Evolutionary conservation across 495 filamentous ascomycete genomes (phyloP).

Genomic region (Pyrenula massariospora): DNA sequence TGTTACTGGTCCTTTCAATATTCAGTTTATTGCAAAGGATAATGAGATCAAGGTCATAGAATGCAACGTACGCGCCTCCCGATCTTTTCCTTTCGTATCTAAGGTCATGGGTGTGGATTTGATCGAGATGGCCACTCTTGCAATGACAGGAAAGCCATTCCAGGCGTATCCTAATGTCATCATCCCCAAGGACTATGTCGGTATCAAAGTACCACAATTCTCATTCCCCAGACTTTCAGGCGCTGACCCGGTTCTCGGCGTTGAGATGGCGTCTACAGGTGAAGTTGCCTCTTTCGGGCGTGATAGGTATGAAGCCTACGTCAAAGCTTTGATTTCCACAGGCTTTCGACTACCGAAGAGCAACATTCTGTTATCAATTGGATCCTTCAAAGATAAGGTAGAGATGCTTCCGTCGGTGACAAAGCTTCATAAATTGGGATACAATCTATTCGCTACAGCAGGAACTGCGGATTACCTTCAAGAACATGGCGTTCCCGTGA

Average conservation of each 20-base stretch:
- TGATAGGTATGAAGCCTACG: slow-evolving; percentile 94
- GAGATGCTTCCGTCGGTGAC: slow-evolving; percentile 90
- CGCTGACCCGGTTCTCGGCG: slow-evolving; percentile 90
- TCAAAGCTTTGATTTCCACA: slow-evolving; percentile 89
- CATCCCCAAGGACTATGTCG: slow-evolving; percentile 73
- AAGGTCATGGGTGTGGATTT: slow-evolving; percentile 98
- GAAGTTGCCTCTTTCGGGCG: slow-evolving; percentile 94
- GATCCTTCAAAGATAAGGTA: slow-evolving; percentile 92
- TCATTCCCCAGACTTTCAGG: slow-evolving; percentile 94
- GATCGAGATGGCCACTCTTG: slow-evolving; percentile 98
- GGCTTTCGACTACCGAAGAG: slow-evolving; percentile 94
- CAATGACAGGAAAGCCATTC: slow-evolving; percentile 80
- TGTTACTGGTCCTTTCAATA: slow-evolving; percentile 95
- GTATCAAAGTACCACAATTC: slow-evolving; percentile 97
- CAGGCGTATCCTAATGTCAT: slow-evolving; percentile 65
- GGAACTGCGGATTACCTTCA: slow-evolving; percentile 94
- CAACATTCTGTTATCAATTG: slow-evolving; percentile 91
- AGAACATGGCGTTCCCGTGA: slow-evolving; percentile 77
- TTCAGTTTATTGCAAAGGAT: slow-evolving; percentile 98
- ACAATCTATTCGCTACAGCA: slow-evolving; percentile 88
- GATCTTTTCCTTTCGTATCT: slow-evolving; percentile 96
- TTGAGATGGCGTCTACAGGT: slow-evolving; percentile 98
- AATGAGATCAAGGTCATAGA: slow-evolving; percentile 99
- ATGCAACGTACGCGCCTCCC: slow-evolving; percentile 92
- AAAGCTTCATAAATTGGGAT: slow-evolving; percentile 79